phyloP scores from a whole-genome alignment of 257 asterid genomes.

The Oldenlandia corymbosa region DNA sequence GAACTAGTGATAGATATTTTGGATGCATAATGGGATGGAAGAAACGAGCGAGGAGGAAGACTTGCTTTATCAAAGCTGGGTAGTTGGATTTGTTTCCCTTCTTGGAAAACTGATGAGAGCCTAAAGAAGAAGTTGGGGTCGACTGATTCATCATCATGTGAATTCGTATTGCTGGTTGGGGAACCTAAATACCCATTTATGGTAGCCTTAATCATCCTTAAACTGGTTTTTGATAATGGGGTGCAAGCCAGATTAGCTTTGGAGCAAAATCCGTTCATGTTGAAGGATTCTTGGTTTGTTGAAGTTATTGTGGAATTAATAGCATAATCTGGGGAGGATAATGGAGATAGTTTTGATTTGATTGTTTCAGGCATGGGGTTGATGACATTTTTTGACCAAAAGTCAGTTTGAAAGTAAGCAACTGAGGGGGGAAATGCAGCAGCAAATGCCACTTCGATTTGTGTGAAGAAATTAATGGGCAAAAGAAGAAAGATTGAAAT shows the following conservation, averaged over 20 bases:
- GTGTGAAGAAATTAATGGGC: no score
- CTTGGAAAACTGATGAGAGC: neutral
- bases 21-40: neutral
- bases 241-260: constrained; percentile 23
- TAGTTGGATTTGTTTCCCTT: neutral
- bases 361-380: constrained; percentile 27
- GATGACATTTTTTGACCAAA: constrained; percentile 34
- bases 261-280: constrained; percentile 23
- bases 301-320: constrained; percentile 10
- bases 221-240: neutral
- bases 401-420: no score
- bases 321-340: constrained; percentile 9
- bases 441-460: no score
- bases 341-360: constrained; percentile 33
- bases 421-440: no score
- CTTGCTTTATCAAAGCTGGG: neutral
- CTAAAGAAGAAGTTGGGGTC: constrained; percentile 5
- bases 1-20: neutral
- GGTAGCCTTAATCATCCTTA: no score
- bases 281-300: no score
- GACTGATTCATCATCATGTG: neutral
- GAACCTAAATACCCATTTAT: no score
- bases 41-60: neutral
- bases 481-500: no score
- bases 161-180: no score